Evolutionary conservation across 176 grass and related monocot genomes (phyloP), one percentile per base, ranked within the genome.

Genomic region (Musa troglodytarum): DNA sequence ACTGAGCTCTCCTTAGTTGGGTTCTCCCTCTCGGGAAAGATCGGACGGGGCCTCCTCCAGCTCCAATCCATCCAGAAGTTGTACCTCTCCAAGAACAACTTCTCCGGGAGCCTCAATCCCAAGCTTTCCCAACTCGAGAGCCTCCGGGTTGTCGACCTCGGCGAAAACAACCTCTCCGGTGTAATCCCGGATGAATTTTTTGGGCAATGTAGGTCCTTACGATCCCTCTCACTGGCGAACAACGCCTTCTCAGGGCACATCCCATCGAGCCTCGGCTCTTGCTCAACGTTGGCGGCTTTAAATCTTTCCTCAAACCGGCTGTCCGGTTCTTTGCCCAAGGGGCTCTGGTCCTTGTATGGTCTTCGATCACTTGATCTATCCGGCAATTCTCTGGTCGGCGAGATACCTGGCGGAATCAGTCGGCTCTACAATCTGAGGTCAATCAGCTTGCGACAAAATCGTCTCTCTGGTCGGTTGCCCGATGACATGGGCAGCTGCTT

Each of bases 251-350:
- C 86, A 0, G 95, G 95, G 22, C 74, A 82, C 74, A 86, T 94
- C 22, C 88, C 90, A 0, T 51, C 73, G 11, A 82, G 83, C 56
- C 78, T 94, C 63, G 73, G 86, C 8, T 77, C 83, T 50, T 99
- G 95, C 91, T 80, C 83, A 0, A 82, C 88, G 54, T 81, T 99
- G 64, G 73, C 84, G 1, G 79, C 78, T 61, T 80, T 99, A 69
- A 94, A 99, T 87, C 77, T 99, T 79, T 94, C 95, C 1, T 84
- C 77, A 55, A 99, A 99, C 82, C 80, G 81, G 64, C 78, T 99
- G 20, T 87, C 88, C 0, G 90, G 88, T 10, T 79, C 85, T 50
- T 82, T 99, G 50, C 90, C 88, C 0, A 71, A 76, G 19, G 78
- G 79, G 10, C 77, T 99, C 77, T 99, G 95, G 95, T 87, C 86